These are phyloP conservation scores for Articulospora tetracladia DNA, from an alignment of 495 filamentous ascomycete species.

Conservation along the genomic window DNA sequence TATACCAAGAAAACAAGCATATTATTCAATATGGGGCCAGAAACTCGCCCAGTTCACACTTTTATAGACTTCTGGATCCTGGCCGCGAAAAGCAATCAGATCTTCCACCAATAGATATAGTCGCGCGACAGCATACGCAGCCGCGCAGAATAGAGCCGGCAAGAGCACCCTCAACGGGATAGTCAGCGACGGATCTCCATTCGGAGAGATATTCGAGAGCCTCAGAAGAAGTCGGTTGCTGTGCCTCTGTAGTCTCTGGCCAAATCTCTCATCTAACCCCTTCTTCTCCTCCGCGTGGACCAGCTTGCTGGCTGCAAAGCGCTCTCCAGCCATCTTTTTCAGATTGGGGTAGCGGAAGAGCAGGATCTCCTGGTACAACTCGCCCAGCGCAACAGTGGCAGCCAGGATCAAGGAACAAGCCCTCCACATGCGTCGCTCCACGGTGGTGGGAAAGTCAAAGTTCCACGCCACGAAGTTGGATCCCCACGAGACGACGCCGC, in stretches of 20 bases:
- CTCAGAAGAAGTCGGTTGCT: neutral
- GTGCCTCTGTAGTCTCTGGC: neutral
- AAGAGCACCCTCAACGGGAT: neutral
- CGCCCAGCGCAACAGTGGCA: neutral
- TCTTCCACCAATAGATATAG: slow-evolving; percentile 9
- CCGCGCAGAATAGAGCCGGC: neutral
- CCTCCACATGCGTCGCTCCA: slow-evolving; percentile 33
- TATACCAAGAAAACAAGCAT: neutral
- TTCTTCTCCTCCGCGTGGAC: neutral
- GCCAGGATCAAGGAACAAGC: neutral
- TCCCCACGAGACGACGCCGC: slow-evolving; percentile 12
- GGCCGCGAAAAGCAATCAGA: neutral
- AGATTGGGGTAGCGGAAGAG: neutral
- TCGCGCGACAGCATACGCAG: slow-evolving; percentile 2
- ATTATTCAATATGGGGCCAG: slow-evolving; percentile 7
- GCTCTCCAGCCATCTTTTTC: neutral
- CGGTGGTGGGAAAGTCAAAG: slow-evolving; percentile 33
- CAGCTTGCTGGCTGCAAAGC: neutral
- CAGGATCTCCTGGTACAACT: neutral
- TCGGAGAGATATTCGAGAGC: neutral
- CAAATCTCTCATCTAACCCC: neutral
- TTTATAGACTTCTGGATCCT: neutral
- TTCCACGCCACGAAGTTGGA: slow-evolving; percentile 26
- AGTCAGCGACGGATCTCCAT: neutral
- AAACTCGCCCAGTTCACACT: slow-evolving; percentile 8